Conservation (phyloP, 352 stramenopile species). For the Pythium biforme region DNA sequence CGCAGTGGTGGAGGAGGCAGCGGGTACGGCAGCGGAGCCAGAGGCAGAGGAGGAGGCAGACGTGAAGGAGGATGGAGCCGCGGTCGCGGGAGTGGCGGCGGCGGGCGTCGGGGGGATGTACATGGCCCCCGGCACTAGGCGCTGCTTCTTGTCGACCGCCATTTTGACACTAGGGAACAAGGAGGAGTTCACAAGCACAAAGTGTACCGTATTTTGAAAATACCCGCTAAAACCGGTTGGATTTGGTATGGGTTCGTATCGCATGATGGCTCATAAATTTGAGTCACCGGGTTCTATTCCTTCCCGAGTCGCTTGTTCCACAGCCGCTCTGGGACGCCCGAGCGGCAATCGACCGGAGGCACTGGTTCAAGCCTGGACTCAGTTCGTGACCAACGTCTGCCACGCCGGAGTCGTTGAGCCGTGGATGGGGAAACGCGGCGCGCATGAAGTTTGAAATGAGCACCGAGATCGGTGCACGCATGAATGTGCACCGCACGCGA, state of each 20-base stretch:
- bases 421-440: no score
- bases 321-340: no score
- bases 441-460: not conserved
- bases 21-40: constrained; percentile 3
- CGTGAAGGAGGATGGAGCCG: not conserved
- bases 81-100: not conserved
- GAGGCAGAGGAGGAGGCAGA: constrained; percentile 4
- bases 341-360: no score
- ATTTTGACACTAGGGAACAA: constrained; percentile 11
- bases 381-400: no score
- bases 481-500: not conserved
- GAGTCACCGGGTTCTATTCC: no score
- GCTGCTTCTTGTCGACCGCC: constrained; percentile 43
- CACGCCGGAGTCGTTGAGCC: no score
- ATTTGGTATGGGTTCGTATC: no score
- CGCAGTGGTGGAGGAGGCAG: constrained; percentile 14
- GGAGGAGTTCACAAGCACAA: not conserved
- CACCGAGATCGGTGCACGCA: not conserved
- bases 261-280: no score
- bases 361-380: no score
- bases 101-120: constrained; percentile 39
- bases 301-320: no score
- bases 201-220: constrained; percentile 9
- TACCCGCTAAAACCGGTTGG: no score
- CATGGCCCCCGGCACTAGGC: constrained; percentile 40